Conservation (phyloP, 495 filamentous ascomycete species). For the Talaromyces adpressus region DNA sequence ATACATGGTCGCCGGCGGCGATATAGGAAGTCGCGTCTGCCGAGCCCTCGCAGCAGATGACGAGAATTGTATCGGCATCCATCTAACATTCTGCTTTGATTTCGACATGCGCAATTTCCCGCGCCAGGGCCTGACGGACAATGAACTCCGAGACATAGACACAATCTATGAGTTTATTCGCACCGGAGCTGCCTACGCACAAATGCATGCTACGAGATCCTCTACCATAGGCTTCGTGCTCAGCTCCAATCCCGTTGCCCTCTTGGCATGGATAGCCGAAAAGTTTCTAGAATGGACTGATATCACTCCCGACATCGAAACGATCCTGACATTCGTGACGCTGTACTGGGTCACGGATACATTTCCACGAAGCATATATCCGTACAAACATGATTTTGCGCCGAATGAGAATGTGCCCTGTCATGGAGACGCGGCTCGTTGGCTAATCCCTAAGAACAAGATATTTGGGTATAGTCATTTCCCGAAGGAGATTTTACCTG, state of each 20-base stretch:
- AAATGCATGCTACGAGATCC: constrained; percentile 45
- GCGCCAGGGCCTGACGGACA: constrained; percentile 15
- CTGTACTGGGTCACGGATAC: constrained; percentile 54
- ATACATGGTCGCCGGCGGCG: constrained; percentile 51
- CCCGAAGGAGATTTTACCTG: constrained; percentile 34
- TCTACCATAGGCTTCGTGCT: constrained; percentile 48
- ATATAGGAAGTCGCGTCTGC: constrained; percentile 42
- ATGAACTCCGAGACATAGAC: constrained; percentile 28
- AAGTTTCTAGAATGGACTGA: constrained; percentile 55
- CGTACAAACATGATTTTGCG: constrained; percentile 15
- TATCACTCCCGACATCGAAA: constrained; percentile 28
- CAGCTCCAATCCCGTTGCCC: constrained; percentile 42
- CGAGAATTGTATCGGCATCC: constrained; percentile 15
- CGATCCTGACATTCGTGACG: constrained; percentile 40
- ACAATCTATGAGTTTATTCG: constrained; percentile 24
- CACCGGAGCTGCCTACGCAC: constrained; percentile 30
- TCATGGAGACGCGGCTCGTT: constrained; percentile 13
- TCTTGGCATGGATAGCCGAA: constrained; percentile 57
- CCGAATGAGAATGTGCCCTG: constrained; percentile 41
- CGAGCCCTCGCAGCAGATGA: constrained; percentile 21
- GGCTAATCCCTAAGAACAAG: constrained; percentile 11
- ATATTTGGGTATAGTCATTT: constrained; percentile 45
- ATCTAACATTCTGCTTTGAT: constrained; percentile 5
- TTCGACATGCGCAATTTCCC: not conserved
- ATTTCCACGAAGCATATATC: constrained; percentile 41